phyloP scores from a whole-genome alignment of 352 stramenopile genomes.

The Globisporangium okanoganense region DNA sequence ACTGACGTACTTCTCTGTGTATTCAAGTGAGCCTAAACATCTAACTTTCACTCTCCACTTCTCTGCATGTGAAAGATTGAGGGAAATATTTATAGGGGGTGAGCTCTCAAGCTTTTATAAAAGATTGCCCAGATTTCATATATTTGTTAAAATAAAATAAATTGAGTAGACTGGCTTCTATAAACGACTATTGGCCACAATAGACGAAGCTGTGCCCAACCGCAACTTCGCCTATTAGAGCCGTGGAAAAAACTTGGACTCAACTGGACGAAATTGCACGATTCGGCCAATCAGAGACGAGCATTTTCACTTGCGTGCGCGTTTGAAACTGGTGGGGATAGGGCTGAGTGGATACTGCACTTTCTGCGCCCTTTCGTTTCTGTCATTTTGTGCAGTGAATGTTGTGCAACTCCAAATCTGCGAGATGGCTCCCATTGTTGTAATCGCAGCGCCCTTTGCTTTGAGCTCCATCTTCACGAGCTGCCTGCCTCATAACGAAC shows the following conservation, averaged over 20 bases:
- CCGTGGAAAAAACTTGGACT: neutral
- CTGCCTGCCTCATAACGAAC: too few species aligned
- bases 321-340: neutral
- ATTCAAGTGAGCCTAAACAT: too few species aligned
- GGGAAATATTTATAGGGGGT: too few species aligned
- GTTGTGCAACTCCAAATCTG: neutral
- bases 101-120: too few species aligned
- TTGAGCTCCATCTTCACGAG: too few species aligned
- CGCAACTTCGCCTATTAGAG: neutral
- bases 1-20: too few species aligned
- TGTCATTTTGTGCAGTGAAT: neutral
- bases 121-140: too few species aligned
- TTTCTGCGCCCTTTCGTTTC: neutral
- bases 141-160: too few species aligned
- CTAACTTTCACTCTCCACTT: too few species aligned
- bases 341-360: slow-evolving; percentile 4
- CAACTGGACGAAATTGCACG: neutral
- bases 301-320: slow-evolving; percentile 5
- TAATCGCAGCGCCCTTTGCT: too few species aligned
- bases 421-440: neutral
- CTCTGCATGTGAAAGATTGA: too few species aligned
- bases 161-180: neutral
- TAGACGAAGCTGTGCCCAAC: neutral
- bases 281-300: neutral
- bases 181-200: neutral